A percentile compares a stretch with the other conserved stretches of the same genome.
Conservation (phyloP, 768 basidiomycete genomes). For the Russula foetens region DNA sequence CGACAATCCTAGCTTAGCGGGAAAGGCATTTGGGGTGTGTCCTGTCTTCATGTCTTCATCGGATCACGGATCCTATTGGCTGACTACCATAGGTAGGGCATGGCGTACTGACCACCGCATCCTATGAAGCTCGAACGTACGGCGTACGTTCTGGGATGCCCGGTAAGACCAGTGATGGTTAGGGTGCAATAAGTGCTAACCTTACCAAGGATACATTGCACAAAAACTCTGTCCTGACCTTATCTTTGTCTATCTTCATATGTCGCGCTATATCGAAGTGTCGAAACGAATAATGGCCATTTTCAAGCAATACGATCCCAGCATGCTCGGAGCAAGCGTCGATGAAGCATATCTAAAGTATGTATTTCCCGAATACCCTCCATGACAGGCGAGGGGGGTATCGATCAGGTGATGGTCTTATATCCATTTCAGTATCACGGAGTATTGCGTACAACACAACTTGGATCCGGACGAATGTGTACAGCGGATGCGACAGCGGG, state of each 20-base stretch:
- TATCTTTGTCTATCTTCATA: conserved; percentile 53
- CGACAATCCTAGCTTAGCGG: conserved; percentile 51
- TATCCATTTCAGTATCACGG: conserved; percentile 53
- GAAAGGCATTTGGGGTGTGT: conserved; percentile 67
- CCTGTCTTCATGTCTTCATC: not conserved
- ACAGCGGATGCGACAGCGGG: conserved; percentile 60
- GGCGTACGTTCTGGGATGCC: conserved; percentile 96
- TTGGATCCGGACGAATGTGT: conserved; percentile 70
- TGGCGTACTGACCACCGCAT: conserved; percentile 82
- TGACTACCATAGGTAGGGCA: conserved; percentile 48
- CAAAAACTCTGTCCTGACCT: conserved; percentile 91
- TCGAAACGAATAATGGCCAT: conserved; percentile 65
- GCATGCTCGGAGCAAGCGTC: conserved; percentile 67
- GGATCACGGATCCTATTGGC: conserved; percentile 17
- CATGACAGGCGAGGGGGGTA: not conserved
- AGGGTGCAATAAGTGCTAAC: not conserved
- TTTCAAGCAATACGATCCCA: conserved; percentile 63
- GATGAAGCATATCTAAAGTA: conserved; percentile 94
- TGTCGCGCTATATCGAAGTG: conserved; percentile 58
- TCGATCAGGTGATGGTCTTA: not conserved
- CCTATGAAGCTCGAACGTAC: conserved; percentile 85
- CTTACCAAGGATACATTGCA: conserved; percentile 69
- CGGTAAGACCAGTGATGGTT: conserved; percentile 34
- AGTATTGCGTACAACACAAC: conserved; percentile 63
- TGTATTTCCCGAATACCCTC: conserved; percentile 21